phyloP scores from a whole-genome alignment of 192 early-diverging fungal species.

The Gigaspora rosea region DNA sequence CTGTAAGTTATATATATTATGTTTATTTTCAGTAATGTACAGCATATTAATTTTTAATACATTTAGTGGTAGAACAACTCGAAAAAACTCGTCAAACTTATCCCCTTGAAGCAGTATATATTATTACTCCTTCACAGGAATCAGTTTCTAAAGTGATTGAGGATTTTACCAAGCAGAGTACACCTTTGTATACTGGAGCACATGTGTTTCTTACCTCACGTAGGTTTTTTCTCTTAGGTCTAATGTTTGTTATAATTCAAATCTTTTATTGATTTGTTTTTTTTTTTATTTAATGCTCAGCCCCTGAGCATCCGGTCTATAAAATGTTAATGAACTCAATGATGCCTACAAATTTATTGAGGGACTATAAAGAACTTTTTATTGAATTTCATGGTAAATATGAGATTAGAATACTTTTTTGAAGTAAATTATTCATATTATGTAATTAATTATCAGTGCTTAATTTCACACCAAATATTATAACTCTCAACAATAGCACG shows the following conservation, averaged over 20 bases:
- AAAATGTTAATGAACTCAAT: constrained; percentile 56
- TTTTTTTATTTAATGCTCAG: constrained; percentile 41
- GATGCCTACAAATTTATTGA: constrained; percentile 59
- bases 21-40: neutral
- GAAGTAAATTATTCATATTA: neutral
- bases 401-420: neutral
- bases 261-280: neutral
- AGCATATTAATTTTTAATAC: neutral
- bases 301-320: constrained; percentile 63
- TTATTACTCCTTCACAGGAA: constrained; percentile 61
- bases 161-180: constrained; percentile 49
- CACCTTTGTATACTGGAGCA: constrained; percentile 62
- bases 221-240: constrained; percentile 30
- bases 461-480: neutral
- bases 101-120: constrained; percentile 62
- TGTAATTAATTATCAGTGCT: neutral
- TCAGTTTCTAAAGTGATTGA: constrained; percentile 62
- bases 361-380: constrained; percentile 72
- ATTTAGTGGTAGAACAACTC: constrained; percentile 63
- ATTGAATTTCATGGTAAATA: constrained; percentile 79
- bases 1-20: constrained; percentile 40
- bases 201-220: constrained; percentile 63
- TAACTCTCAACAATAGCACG: constrained; percentile 41
- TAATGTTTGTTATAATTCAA: neutral
- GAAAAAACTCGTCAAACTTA: constrained; percentile 61